Percentiles rank a stretch among this genome's conserved stretches.
phyloP scores from a whole-genome alignment of 257 asterid genomes.

The Solanum chaucha region DNA sequence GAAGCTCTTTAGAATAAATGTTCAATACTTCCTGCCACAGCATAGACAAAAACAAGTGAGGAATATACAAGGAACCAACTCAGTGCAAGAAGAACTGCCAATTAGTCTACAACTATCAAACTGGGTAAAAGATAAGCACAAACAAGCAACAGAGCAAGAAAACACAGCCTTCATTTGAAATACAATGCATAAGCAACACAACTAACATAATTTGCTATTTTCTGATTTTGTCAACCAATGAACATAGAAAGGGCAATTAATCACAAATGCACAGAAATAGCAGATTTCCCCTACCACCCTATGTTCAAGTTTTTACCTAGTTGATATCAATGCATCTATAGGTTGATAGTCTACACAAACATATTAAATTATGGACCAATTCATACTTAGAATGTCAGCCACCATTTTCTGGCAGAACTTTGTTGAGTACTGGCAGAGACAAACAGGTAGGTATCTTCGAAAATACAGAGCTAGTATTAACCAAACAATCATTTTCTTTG shows the following conservation, averaged over 20 bases:
- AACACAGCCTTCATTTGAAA: not conserved
- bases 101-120: not conserved
- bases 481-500: not conserved
- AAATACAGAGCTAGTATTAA: not conserved
- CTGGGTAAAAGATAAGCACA: not conserved
- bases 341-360: not conserved
- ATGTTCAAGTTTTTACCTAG: not conserved
- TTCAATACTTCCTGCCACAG: conserved; percentile 52
- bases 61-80: not conserved
- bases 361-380: not conserved
- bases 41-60: not conserved
- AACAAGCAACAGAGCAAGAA: not conserved
- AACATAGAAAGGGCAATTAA: not conserved
- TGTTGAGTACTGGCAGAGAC: not conserved
- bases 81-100: not conserved
- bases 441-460: not conserved
- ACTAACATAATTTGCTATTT: not conserved
- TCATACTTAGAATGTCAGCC: not conserved
- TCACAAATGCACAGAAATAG: not conserved
- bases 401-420: not conserved
- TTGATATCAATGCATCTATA: not conserved
- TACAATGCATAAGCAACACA: not conserved
- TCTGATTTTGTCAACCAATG: not conserved
- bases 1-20: conserved; percentile 70
- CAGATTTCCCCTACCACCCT: not conserved